Percentiles rank a stretch among this genome's conserved stretches.
Evolutionary conservation across 768 basidiomycete genomes (phyloP).

Genomic region (Serendipita indica): DNA sequence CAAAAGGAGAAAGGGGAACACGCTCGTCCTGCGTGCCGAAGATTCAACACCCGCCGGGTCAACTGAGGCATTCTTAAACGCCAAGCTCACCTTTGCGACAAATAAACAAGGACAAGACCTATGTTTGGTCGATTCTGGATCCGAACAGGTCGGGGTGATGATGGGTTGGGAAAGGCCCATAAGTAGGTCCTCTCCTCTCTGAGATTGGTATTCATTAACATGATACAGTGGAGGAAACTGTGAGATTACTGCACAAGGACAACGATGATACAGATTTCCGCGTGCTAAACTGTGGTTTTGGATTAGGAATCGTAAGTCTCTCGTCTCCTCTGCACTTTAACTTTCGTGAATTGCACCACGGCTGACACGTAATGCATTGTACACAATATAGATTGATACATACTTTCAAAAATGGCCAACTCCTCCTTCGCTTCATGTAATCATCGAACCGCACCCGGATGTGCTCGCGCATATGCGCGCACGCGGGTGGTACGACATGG

Average conservation of each 20-base stretch:
- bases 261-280: constrained; percentile 39
- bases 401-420: constrained; percentile 53
- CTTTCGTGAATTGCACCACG: not conserved
- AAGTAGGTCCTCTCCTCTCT: constrained; percentile 29
- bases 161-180: constrained; percentile 95
- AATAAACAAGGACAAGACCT: constrained; percentile 72
- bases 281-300: constrained; percentile 85
- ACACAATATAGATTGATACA: constrained; percentile 50
- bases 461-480: constrained; percentile 66
- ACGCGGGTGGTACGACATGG: constrained; percentile 62
- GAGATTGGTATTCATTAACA: constrained; percentile 18
- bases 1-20: constrained; percentile 8
- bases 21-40: constrained; percentile 31
- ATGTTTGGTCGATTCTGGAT: constrained; percentile 49
- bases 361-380: not conserved
- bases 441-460: constrained; percentile 89
- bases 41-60: constrained; percentile 49
- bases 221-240: constrained; percentile 59
- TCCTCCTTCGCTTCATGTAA: constrained; percentile 60
- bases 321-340: not conserved
- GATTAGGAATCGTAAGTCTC: constrained; percentile 67
- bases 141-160: constrained; percentile 89
- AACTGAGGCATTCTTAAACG: constrained; percentile 52
- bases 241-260: constrained; percentile 40
- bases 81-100: constrained; percentile 47